A percentile compares a stretch with the other conserved stretches of the same genome.
Evolutionary conservation across 768 basidiomycete genomes (phyloP).

Genomic region (Macrocybe gigantea): DNA sequence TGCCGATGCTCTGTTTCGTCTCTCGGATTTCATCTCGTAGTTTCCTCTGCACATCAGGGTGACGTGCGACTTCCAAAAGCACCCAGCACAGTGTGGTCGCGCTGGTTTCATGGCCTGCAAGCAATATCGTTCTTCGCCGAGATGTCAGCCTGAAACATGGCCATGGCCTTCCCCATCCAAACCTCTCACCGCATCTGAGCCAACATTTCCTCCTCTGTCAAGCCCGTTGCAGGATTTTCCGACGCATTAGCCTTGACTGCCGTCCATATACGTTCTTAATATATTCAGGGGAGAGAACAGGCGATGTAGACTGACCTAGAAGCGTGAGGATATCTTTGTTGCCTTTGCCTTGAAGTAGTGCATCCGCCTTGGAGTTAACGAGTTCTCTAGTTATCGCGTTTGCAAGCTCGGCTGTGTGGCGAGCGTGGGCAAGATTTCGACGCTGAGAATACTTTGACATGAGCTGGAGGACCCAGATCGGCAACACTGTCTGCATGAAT

Average conservation of each 20-base stretch:
- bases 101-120: conserved; percentile 58
- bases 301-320: conserved; percentile 32
- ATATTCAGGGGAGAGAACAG: too few species aligned
- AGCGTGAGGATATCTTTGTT: conserved; percentile 51
- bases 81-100: conserved; percentile 56
- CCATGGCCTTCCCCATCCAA: not conserved
- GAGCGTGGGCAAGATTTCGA: conserved; percentile 39
- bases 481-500: conserved; percentile 44
- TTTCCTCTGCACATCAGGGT: conserved; percentile 50
- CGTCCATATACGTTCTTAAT: not conserved
- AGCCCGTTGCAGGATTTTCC: conserved; percentile 23
- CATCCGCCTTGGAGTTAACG: conserved; percentile 41
- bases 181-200: conserved; percentile 30
- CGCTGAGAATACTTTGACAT: conserved; percentile 42
- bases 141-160: not conserved
- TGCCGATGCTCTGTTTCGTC: conserved; percentile 28
- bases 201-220: conserved; percentile 35
- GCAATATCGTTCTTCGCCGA: conserved; percentile 31
- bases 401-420: conserved; percentile 37
- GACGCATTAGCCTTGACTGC: conserved; percentile 41
- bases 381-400: conserved; percentile 40
- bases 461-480: conserved; percentile 36
- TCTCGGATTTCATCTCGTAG: conserved; percentile 57
- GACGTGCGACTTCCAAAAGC: conserved; percentile 53
- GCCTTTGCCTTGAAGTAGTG: conserved; percentile 40